Base-by-base conservation (phyloP, 2,329 filamentous ascomycete species). In the Cryphonectria japonica region DNA sequence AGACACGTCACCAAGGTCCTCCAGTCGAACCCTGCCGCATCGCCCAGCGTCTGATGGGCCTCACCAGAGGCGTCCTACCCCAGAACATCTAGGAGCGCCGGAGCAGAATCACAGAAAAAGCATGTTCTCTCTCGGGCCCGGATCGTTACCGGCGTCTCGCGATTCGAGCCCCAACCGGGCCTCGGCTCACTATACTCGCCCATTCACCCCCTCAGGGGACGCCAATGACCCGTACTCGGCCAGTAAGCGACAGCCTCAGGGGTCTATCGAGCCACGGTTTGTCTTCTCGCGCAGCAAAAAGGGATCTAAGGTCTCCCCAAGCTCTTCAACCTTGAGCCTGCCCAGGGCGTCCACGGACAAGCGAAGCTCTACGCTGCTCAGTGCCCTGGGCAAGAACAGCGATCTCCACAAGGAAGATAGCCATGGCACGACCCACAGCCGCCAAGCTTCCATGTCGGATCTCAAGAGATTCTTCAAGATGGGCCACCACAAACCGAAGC, bases 391-490 rank as follows among this genome's bases (percentile, higher is more conserved):
- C 67, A 82, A 80, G 72, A 78, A 81, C 43, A 77, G 77, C 13
- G 86, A 90, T 41, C 80, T 84, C 34, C 80, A 83, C 67, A 76
- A 80, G 60, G 78, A 85, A 70, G 83, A 87, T 80, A 80, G 79
- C 74, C 78, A 78, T 75, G 78, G 83, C 52, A 82, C 83, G 69
- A 82, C 82, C 2, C 85, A 86, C 72, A 85, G 82, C 73, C 85
- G 87, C 66, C 89, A 93, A 72, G 90, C 92, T 32, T 98, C 96
- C 6, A 98, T 98, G 92, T 91, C 93, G 3, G 95, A 98, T 77
- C 82, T 99, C 72, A 98, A 97, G 83, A 89, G 96, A n/a, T 99
- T 99, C 80, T 97, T 99, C 85, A 96, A 91, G 81, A 90, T 94
- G 72, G 89, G 91, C 67, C 83, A 87, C 75, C 83, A 87, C 75